Evolutionary conservation across 1,284 basidiomycete genomes (phyloP).

Genomic region (Testicularia cyperi): DNA sequence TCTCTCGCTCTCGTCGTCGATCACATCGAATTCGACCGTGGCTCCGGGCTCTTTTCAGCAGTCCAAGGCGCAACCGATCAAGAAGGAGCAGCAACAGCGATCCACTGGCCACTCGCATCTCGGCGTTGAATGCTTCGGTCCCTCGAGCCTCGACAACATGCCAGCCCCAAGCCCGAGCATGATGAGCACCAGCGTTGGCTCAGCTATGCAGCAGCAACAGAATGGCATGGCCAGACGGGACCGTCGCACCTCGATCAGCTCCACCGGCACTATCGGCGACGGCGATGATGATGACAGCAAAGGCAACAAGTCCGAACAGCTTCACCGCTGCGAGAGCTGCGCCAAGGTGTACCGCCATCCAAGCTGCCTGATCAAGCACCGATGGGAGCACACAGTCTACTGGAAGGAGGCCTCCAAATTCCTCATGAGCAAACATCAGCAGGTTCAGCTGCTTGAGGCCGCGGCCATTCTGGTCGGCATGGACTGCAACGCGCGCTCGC

Average conservation of each 20-base stretch:
- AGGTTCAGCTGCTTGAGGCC: slow-evolving; percentile 94
- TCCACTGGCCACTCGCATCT: slow-evolving; percentile 49
- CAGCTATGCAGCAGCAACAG: slow-evolving; percentile 6
- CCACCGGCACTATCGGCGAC: slow-evolving; percentile 63
- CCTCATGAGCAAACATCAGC: slow-evolving; percentile 92
- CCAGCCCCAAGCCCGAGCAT: slow-evolving; percentile 32
- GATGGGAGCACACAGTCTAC: slow-evolving; percentile 95
- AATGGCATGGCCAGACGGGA: slow-evolving; percentile 43
- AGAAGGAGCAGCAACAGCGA: slow-evolving; percentile 22
- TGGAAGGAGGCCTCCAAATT: slow-evolving; percentile 96
- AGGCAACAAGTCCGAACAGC: slow-evolving; percentile 55
- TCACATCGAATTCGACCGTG: slow-evolving; percentile 35
- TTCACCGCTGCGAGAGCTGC: slow-evolving; percentile 82
- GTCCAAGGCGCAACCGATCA: slow-evolving; percentile 25
- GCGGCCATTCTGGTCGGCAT: slow-evolving; percentile 80
- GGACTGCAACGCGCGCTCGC: slow-evolving; percentile 68
- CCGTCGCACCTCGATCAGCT: slow-evolving; percentile 57
- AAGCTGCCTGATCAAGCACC: slow-evolving; percentile 90
- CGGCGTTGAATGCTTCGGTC: slow-evolving; percentile 51
- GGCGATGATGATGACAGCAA: slow-evolving; percentile 67
- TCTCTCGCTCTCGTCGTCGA: slow-evolving; percentile 38
- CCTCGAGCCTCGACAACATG: slow-evolving; percentile 40
- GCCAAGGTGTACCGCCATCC: slow-evolving; percentile 86
- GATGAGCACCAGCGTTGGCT: slow-evolving; percentile 15
- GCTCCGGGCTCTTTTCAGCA: slow-evolving; percentile 26